Evolutionary conservation across 139 green algal genomes (phyloP).

Genomic region (Penium margaritaceum): DNA sequence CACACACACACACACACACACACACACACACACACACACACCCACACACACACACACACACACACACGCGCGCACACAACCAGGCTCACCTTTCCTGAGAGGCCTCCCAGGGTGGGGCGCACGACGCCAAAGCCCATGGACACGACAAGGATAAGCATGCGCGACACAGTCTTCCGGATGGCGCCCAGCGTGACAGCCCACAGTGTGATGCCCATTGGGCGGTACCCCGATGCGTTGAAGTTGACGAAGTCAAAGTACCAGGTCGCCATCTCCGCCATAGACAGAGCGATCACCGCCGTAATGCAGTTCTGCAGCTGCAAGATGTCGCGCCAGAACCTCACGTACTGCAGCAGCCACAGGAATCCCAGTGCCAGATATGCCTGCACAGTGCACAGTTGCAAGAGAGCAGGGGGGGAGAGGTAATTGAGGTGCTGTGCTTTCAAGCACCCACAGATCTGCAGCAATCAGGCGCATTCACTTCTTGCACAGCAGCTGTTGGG

Average conservation of each 20-base stretch:
- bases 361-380: conserved; percentile 50
- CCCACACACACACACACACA: too few relatives aligned
- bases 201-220: conserved; percentile 54
- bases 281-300: conserved; percentile 53
- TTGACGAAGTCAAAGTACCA: conserved; percentile 71
- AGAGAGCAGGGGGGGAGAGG: too few relatives aligned
- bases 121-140: conserved; percentile 68
- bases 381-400: too few relatives aligned
- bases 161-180: conserved; percentile 54
- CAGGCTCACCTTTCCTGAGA: conserved; percentile 39
- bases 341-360: conserved; percentile 47
- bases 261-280: conserved; percentile 58
- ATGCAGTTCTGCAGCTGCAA: conserved; percentile 61
- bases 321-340: conserved; percentile 51
- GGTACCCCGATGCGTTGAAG: conserved; percentile 62
- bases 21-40: too few relatives aligned
- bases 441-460: too few relatives aligned
- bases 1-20: too few relatives aligned
- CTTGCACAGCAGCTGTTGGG: too few relatives aligned
- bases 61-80: too few relatives aligned
- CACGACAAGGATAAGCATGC: conserved; percentile 62
- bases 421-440: too few relatives aligned
- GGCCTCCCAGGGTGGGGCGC: conserved; percentile 56
- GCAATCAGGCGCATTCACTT: too few relatives aligned
- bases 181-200: conserved; percentile 56